Base-by-base conservation (phyloP, 108 stramenopile species). In the Skeletonema potamos region DNA sequence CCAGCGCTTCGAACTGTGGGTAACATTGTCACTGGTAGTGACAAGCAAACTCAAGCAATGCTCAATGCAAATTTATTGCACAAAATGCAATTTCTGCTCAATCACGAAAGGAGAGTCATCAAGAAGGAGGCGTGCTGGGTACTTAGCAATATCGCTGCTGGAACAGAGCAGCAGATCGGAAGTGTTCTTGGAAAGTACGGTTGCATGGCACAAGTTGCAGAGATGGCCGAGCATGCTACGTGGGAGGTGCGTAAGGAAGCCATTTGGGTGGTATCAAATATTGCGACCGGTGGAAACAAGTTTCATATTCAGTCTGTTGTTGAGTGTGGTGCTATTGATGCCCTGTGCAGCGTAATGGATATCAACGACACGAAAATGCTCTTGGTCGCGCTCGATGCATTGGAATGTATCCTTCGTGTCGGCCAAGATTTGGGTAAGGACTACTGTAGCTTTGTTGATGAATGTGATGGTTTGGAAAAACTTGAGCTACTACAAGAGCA, bases 161-260 rank as follows among this genome's bases (percentile, higher is more conserved):
- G 98, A 15, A 96, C 86, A 26, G 70, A 79, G 11, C 39, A 73
- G 27, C 98, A 98, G 64, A 86, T 96, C 20, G 54, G 59, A 6
- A 41, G 55, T 6, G 73, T 97, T 15, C 37, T 87, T 36, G 64
- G 44, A 32, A 61, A 57, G 7, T 67, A 68, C 2, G 73, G 73
- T 6, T 54, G 93, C 12, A 39, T 96, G 63, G 18, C 30, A 0
- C 48, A 55, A 15, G 70, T 96, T 34, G 65, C 91, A 29, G 54
- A 77, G 20, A 82, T 81, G 36, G 83, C 95, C 4, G 60, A 56
- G 15, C 36, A 72, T 32, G 92, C 79, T 46, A 90, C 85, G 24
- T 97, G 93, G 94, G 92, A 93, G 41, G 92, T 93, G 1, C 77
- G 86, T 4, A 97, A 96, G 82, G 98, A 98, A 77, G 96, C 96